Percentiles rank a stretch among this genome's conserved stretches.
Conservation (phyloP, 2,329 filamentous ascomycete species). For the Xylaria polymorpha region DNA sequence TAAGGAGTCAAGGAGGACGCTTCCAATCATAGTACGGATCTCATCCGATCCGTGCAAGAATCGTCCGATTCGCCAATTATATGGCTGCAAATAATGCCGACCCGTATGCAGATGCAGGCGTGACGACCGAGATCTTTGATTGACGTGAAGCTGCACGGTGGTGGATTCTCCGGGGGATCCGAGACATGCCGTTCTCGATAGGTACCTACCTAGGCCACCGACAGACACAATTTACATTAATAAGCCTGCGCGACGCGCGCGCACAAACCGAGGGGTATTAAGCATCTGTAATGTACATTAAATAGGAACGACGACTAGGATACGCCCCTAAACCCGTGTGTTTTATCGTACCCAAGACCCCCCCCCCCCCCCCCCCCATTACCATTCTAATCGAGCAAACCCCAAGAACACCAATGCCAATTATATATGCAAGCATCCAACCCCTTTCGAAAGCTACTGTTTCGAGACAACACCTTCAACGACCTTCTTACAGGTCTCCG, state of each 20-base stretch:
- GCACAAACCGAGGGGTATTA: conserved; percentile 13
- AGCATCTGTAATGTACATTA: conserved; percentile 17
- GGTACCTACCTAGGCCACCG: too few species aligned
- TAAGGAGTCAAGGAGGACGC: not conserved
- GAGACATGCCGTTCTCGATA: conserved; percentile 1
- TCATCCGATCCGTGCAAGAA: not conserved
- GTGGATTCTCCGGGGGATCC: conserved; percentile 10
- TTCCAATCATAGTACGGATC: not conserved
- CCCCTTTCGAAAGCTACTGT: conserved; percentile 2
- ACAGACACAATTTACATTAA: too few species aligned
- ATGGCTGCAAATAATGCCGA: not conserved
- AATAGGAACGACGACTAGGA: conserved; percentile 4
- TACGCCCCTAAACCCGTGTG: not conserved
- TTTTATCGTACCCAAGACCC: not conserved
- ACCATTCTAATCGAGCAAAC: not conserved
- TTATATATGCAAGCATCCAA: not conserved
- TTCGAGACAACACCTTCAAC: conserved; percentile 50
- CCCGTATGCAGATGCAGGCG: not conserved
- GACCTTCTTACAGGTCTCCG: conserved; percentile 69
- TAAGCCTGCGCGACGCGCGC: not conserved
- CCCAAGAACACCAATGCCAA: conserved; percentile 4
- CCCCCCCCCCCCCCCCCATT: too few species aligned
- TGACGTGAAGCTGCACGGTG: conserved; percentile 9
- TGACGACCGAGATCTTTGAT: conserved; percentile 3
- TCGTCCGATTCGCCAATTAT: conserved; percentile 6